Evolutionary conservation across 2,329 filamentous ascomycete genomes (phyloP), one percentile per base, ranked within the genome.

Genomic region (Phialophora verrucosa): DNA sequence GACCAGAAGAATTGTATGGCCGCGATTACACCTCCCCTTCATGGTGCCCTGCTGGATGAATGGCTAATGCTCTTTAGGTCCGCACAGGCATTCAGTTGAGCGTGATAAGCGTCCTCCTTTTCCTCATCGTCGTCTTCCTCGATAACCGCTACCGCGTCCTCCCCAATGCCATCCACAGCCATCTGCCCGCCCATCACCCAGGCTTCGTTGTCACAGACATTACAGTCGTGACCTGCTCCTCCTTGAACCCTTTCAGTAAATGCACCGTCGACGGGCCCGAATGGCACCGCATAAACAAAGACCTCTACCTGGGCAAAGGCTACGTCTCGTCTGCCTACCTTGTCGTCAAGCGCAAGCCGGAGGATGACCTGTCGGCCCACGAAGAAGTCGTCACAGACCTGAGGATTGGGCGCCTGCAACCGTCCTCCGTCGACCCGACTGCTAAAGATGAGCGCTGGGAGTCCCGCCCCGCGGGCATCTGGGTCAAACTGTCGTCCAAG

Each of bases 211-310:
- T 97, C 73, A 96, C 92, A 75, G 93, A 97, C 79, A 84, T 97
- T 66, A 91, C 89, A 38, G 84, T 97, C 69, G 85, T 87, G 20
- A 89, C 85, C 59, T 97, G 93, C 79, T 92, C 90, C 8, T 84
- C 84, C 12, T 73, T 95, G 60, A 95, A 93, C 75, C 75, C 86
- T 32, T 90, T 94, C 65, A 90, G 90, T 3, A 90, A 85, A 53
- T 96, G 92, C 80, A 88, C 88, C 69, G 85, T 95, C 69, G 90
- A 95, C 74, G 78, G 84, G 44, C 81, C 87, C 51, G 82, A 86
- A 64, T 97, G 93, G 93, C 88, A 92, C 72, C 90, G 91, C 57
- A 83, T 97, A 69, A 91, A 96, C 71, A 97, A 97, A 80, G 92
- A 97, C 75, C 84, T 97, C 0, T 95, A 92, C 76, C 85, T 97